These are phyloP conservation scores for Solanum stenotomum DNA, from an alignment of 257 asterid species.

Conservation along the genomic window DNA sequence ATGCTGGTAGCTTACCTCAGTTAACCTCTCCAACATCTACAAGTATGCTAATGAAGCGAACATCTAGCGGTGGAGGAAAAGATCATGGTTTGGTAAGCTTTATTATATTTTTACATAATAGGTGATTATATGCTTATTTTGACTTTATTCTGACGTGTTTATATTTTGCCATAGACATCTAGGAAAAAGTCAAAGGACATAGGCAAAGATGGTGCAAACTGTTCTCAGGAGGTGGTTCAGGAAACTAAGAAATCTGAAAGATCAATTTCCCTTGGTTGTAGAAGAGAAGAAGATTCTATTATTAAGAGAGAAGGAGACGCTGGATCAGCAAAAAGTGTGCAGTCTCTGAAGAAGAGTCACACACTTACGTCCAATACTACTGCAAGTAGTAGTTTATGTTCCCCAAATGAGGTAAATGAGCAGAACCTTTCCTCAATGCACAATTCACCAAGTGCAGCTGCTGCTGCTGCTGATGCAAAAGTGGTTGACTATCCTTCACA, in stretches of 20 bases:
- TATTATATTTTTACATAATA: not conserved
- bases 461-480: constrained; percentile 57
- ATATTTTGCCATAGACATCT: constrained; percentile 34
- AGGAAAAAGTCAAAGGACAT: constrained; percentile 67
- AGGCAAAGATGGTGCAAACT: constrained; percentile 45
- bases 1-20: constrained; percentile 93
- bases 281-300: constrained; percentile 47
- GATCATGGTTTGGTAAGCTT: constrained; percentile 58
- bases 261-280: constrained; percentile 41
- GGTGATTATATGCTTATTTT: not conserved
- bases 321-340: constrained; percentile 29
- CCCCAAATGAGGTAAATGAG: constrained; percentile 53
- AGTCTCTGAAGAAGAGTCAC: constrained; percentile 30
- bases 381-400: constrained; percentile 40
- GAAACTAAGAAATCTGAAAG: constrained; percentile 57
- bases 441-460: constrained; percentile 40
- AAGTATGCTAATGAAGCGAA: constrained; percentile 61
- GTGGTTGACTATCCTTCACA: constrained; percentile 38
- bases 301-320: constrained; percentile 48
- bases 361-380: constrained; percentile 14
- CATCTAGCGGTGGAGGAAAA: constrained; percentile 67
- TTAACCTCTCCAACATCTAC: constrained; percentile 58
- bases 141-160: not conserved
- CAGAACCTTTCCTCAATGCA: constrained; percentile 27
- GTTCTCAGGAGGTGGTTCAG: constrained; percentile 38